Percentiles rank a stretch among this genome's conserved stretches.
phyloP scores from a whole-genome alignment of 495 filamentous ascomycete genomes.

The Penicillium mononematosum region DNA sequence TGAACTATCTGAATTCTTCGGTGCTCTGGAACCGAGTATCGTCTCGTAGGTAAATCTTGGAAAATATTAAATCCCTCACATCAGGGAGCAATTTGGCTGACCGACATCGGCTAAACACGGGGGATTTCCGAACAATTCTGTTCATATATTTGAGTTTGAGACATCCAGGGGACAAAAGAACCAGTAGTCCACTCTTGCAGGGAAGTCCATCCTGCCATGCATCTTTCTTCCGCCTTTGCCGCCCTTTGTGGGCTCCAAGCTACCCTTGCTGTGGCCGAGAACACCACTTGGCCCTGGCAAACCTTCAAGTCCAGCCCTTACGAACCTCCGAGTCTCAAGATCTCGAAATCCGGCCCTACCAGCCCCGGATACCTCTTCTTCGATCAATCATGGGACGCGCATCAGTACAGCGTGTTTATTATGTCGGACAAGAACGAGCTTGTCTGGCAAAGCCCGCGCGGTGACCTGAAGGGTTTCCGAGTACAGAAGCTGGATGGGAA shows the following conservation, averaged over 20 bases:
- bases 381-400: slow-evolving; percentile 8
- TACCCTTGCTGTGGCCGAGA: background rate
- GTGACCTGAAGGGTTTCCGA: slow-evolving; percentile 4
- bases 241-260: background rate
- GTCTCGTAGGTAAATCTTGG: too few species aligned
- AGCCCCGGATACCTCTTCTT: slow-evolving; percentile 7
- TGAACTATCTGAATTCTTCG: background rate
- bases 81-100: background rate
- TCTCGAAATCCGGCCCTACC: background rate
- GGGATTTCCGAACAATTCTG: background rate
- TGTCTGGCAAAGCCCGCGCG: slow-evolving; percentile 1
- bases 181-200: background rate
- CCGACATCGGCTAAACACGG: background rate
- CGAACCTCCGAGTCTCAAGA: slow-evolving; percentile 1
- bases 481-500: slow-evolving; percentile 4
- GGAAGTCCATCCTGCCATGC: background rate
- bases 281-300: slow-evolving; percentile 4
- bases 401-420: slow-evolving; percentile 7
- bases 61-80: background rate
- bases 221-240: background rate
- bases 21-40: background rate
- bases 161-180: background rate
- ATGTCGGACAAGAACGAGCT: slow-evolving; percentile 7
- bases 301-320: slow-evolving; percentile 2
- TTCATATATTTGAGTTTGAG: slow-evolving; percentile 2